Percentiles rank a stretch among this genome's conserved stretches.
Evolutionary conservation across 805 yeast species (phyloP).

Genomic region (Zygosaccharomyces bailii): DNA sequence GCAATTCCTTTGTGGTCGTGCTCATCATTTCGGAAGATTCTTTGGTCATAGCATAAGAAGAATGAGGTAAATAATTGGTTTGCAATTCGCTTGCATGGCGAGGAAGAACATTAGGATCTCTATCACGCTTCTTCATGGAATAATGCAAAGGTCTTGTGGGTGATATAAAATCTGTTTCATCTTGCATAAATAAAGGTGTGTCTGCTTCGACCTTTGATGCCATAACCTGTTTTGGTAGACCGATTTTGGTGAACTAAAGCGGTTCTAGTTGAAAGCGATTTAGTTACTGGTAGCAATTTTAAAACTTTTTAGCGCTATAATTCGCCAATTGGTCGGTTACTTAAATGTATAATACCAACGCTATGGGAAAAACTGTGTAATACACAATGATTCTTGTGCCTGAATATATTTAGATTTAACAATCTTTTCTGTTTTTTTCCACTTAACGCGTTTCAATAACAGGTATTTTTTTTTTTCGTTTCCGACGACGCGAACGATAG

Average conservation of each 20-base stretch:
- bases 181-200: conserved; percentile 12
- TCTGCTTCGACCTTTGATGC: conserved; percentile 10
- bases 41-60: conserved; percentile 7
- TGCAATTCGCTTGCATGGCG: not conserved
- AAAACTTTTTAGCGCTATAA: not conserved
- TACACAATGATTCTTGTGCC: not conserved
- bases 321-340: not conserved
- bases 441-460: conserved; percentile 1
- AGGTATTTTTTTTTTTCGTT: conserved; percentile 1
- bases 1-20: conserved; percentile 1
- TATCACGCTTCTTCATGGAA: not conserved
- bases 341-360: not conserved
- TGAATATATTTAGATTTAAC: conserved; percentile 1
- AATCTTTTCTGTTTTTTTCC: conserved; percentile 1
- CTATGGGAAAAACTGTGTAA: not conserved
- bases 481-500: not conserved
- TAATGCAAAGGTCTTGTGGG: conserved; percentile 12
- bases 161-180: conserved; percentile 10
- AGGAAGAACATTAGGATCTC: not conserved
- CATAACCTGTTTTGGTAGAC: conserved; percentile 8
- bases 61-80: conserved; percentile 5
- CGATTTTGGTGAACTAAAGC: not conserved
- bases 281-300: not conserved
- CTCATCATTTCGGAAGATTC: conserved; percentile 11
- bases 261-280: not conserved